Conservation (phyloP, 2,329 filamentous ascomycete genomes). For the Cladophialophora yegresii region DNA sequence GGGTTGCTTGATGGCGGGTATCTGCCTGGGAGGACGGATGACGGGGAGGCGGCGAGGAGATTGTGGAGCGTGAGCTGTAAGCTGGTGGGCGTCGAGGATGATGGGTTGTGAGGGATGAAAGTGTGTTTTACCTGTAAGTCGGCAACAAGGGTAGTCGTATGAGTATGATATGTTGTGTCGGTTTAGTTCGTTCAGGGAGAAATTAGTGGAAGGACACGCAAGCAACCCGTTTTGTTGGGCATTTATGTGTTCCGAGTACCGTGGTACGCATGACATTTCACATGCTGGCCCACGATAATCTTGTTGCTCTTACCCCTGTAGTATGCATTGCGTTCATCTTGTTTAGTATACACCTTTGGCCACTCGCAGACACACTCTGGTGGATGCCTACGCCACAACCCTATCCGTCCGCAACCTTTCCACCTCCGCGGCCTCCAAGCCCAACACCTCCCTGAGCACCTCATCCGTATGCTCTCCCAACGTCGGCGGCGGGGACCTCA, state of each 20-base stretch:
- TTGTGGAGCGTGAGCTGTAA: not conserved
- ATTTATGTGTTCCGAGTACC: not conserved
- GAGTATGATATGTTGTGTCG: too few species aligned
- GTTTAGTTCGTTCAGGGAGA: not conserved
- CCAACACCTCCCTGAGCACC: slow-evolving; percentile 66
- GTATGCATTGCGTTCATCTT: not conserved
- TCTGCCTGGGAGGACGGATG: slow-evolving; percentile 11
- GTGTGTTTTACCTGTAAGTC: not conserved
- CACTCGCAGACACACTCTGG: not conserved
- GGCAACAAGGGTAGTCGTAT: too few species aligned
- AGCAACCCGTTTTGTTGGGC: not conserved
- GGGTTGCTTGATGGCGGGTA: slow-evolving; percentile 15
- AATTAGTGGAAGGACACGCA: not conserved
- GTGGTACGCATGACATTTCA: not conserved
- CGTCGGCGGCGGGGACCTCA: slow-evolving; percentile 77
- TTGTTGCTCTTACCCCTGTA: too few species aligned
- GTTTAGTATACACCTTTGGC: not conserved
- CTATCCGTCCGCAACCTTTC: slow-evolving; percentile 64
- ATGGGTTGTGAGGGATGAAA: not conserved
- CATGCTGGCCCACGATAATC: not conserved
- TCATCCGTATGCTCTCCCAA: slow-evolving; percentile 86
- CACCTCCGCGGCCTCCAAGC: slow-evolving; percentile 62
- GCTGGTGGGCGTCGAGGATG: slow-evolving; percentile 1
- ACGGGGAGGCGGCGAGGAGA: slow-evolving; percentile 3
- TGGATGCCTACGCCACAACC: slow-evolving; percentile 63